Evolutionary conservation across 2,329 filamentous ascomycete genomes (phyloP).

Genomic region (Microcera coccophila): DNA sequence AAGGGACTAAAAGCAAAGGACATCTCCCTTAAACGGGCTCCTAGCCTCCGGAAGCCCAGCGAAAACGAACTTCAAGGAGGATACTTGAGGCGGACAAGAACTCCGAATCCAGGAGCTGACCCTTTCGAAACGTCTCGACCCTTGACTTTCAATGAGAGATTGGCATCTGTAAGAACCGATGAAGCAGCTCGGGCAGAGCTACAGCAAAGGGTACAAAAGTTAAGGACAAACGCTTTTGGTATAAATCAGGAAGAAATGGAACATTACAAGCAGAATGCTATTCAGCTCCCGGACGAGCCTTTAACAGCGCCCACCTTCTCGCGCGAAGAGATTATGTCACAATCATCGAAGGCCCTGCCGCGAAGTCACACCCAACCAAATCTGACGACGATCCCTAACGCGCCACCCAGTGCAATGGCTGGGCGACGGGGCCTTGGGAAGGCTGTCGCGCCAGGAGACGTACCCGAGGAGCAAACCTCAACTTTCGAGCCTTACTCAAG

Average conservation of each 20-base stretch:
- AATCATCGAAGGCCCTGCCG: conserved; percentile 30
- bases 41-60: conserved; percentile 39
- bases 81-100: conserved; percentile 44
- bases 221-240: conserved; percentile 54
- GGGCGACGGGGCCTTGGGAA: conserved; percentile 3
- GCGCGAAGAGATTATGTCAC: conserved; percentile 58
- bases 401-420: conserved; percentile 9
- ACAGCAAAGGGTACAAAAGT: conserved; percentile 49
- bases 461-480: conserved; percentile 24
- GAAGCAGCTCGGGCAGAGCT: conserved; percentile 50
- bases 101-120: conserved; percentile 29
- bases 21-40: conserved; percentile 75
- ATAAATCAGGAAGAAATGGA: conserved; percentile 58
- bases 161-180: conserved; percentile 64
- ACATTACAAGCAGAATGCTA: conserved; percentile 54
- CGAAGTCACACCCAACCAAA: conserved; percentile 44
- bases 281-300: conserved; percentile 50
- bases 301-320: conserved; percentile 52
- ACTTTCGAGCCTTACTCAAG: conserved; percentile 84
- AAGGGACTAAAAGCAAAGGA: conserved; percentile 78
- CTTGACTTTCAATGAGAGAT: conserved; percentile 75
- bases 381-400: conserved; percentile 16
- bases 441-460: conserved; percentile 17
- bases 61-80: conserved; percentile 27
- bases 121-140: conserved; percentile 35